phyloP scores from a whole-genome alignment of 768 basidiomycete species.

The Nidularia sp. region DNA sequence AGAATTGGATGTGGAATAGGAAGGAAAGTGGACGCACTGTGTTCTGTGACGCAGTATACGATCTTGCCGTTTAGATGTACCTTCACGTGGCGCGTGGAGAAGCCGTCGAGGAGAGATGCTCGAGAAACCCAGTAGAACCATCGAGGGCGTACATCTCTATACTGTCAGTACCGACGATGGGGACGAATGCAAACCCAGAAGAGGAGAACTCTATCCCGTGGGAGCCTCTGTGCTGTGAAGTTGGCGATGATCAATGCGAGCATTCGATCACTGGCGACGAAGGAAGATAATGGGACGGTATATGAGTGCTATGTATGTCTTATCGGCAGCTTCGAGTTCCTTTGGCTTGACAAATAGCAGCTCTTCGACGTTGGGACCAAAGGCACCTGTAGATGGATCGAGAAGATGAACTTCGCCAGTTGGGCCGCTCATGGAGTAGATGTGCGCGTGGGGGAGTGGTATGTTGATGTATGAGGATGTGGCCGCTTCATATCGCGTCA shows the following conservation, averaged over 20 bases:
- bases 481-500: no score
- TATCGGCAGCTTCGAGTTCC: no score
- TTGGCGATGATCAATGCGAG: neutral
- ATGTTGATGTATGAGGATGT: no score
- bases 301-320: no score
- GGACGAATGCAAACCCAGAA: constrained; percentile 38
- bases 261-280: neutral
- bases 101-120: constrained; percentile 27
- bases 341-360: no score
- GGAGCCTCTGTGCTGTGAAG: constrained; percentile 41
- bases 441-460: no score
- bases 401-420: no score
- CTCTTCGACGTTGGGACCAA: no score
- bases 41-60: constrained; percentile 50
- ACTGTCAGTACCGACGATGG: constrained; percentile 42
- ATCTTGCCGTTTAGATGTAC: constrained; percentile 47
- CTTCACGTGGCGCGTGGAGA: constrained; percentile 46
- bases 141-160: constrained; percentile 44
- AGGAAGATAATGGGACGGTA: constrained; percentile 5
- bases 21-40: constrained; percentile 23
- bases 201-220: constrained; percentile 48
- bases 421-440: no score
- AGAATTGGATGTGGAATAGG: neutral
- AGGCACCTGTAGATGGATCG: no score
- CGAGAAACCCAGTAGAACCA: constrained; percentile 23